phyloP scores from a whole-genome alignment of 2,329 filamentous ascomycete species.

The Shiraia sp. region DNA sequence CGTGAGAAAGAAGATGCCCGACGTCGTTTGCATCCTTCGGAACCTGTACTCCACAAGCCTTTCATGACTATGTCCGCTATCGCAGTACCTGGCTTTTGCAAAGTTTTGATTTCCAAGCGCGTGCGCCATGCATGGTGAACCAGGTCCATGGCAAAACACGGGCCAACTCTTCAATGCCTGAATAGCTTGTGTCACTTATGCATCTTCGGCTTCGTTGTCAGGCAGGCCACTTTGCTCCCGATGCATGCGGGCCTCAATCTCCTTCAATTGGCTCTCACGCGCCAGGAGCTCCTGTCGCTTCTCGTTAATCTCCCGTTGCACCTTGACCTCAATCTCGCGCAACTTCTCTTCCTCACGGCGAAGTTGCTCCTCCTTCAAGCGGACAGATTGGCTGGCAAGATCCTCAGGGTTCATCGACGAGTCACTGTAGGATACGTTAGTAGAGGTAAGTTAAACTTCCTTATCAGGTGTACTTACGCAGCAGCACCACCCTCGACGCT shows the following conservation, averaged over 20 bases:
- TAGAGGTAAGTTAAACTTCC: background rate
- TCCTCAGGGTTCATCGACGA: conserved; percentile 98
- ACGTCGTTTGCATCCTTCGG: conserved; percentile 26
- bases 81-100: conserved; percentile 30
- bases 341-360: conserved; percentile 99
- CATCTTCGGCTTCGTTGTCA: conserved; percentile 37
- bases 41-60: conserved; percentile 31
- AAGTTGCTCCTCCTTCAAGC: conserved; percentile 99
- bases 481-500: conserved; percentile 89
- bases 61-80: conserved; percentile 40
- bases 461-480: conserved; percentile 67
- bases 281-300: conserved; percentile 98
- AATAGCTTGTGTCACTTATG: conserved; percentile 21
- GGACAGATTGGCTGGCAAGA: conserved; percentile 93
- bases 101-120: conserved; percentile 28
- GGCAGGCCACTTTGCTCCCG: conserved; percentile 67
- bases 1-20: conserved; percentile 35
- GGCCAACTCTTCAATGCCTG: conserved; percentile 7
- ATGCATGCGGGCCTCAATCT: conserved; percentile 98
- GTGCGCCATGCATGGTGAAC: conserved; percentile 30
- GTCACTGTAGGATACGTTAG: conserved; percentile 55
- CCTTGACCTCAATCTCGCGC: conserved; percentile 98
- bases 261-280: conserved; percentile 96
- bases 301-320: conserved; percentile 99
- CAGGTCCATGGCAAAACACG: conserved; percentile 7